Base-by-base conservation (phyloP, 208 protist genomes). In the Acanthamoeba divionensis region DNA sequence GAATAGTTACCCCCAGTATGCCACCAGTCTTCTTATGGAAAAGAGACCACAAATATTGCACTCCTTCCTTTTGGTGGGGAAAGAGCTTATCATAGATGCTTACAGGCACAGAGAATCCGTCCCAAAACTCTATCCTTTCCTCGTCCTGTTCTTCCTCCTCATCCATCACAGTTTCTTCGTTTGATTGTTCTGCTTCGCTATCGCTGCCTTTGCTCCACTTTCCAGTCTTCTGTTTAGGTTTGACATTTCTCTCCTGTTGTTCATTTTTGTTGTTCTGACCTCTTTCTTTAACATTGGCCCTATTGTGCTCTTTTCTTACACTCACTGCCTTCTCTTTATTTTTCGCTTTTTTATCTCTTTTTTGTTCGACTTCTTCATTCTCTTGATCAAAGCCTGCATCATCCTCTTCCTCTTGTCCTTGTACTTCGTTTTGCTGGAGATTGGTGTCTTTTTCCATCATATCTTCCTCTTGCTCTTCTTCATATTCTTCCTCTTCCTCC, bases 31-130 rank as follows among this genome's bases (percentile, higher is more conserved):
- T 88, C 60, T 88, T 88, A 36, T 48, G 60, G 48, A 24, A 85
- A 36, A 85, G 75, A 18, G 75, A 85, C 75, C 75, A 85, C 75
- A 85, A 66, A 54, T 66, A 85, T 54, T 85, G 52, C 26, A 85
- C 75, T 8, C 75, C 75, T 5, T 31, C 48, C 75, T 44, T 55
- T 63, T 85, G 75, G 50, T 85, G 65, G 33, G 18, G 75, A 36
- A 66, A 63, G 29, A 85, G 75, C 21, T 54, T 12, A 18, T 85
- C 75, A 48, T 54, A 85, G 21, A 85, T 85, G 33, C 65, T 85
- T 48, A 54, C 75, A 0, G 75, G 75, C 15, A 85, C 65, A 0
- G 75, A 85, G 44, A 85, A 54, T 26, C 75, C 75, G 10, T 85
- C 26, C 75, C 75, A 85, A 31, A 85, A 54, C 75, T 85, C 36